These are phyloP conservation scores for Paraconiothyrium brasiliense DNA, from an alignment of 2,329 filamentous ascomycete species.

Conservation along the genomic window DNA sequence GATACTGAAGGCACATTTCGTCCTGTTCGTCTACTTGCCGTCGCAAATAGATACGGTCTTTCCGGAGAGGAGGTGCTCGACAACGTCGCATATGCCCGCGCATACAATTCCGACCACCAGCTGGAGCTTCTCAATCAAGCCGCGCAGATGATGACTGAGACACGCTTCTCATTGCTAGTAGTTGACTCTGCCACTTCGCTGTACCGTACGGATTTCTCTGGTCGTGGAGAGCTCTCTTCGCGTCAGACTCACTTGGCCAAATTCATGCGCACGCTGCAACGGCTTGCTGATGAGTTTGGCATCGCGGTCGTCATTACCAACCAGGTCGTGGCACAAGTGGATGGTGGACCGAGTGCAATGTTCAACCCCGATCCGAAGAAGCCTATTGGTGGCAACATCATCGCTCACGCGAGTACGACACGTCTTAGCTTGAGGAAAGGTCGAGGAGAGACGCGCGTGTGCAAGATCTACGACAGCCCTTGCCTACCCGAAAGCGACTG, in stretches of 20 bases:
- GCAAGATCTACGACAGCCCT: conserved; percentile 99
- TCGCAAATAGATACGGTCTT: conserved; percentile 92
- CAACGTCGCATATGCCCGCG: conserved; percentile 96
- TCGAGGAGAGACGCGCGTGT: conserved; percentile 91
- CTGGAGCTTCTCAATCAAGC: conserved; percentile 94
- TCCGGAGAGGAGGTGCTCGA: conserved; percentile 97
- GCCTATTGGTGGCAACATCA: conserved; percentile 98
- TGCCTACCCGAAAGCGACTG: conserved; percentile 97
- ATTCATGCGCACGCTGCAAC: conserved; percentile 85
- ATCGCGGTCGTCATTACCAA: conserved; percentile 99
- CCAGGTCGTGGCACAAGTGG: conserved; percentile 97
- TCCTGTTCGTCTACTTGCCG: conserved; percentile 87
- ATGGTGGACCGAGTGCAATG: conserved; percentile 95
- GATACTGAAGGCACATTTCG: conserved; percentile 97
- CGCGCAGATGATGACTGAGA: conserved; percentile 99
- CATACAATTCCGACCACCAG: conserved; percentile 98
- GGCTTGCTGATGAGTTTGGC: conserved; percentile 82
- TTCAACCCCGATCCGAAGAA: conserved; percentile 99
- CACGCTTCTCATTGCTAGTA: conserved; percentile 91
- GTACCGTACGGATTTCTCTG: conserved; percentile 95
- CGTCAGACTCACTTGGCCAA: conserved; percentile 89
- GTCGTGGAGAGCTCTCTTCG: conserved; percentile 95
- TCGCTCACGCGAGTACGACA: conserved; percentile 96
- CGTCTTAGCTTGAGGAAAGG: conserved; percentile 96
- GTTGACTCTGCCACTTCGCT: conserved; percentile 96